Evolutionary conservation across 2,329 filamentous ascomycete species (phyloP), one percentile per base, ranked within the genome.

Genomic region (Colletotrichum viniferum): DNA sequence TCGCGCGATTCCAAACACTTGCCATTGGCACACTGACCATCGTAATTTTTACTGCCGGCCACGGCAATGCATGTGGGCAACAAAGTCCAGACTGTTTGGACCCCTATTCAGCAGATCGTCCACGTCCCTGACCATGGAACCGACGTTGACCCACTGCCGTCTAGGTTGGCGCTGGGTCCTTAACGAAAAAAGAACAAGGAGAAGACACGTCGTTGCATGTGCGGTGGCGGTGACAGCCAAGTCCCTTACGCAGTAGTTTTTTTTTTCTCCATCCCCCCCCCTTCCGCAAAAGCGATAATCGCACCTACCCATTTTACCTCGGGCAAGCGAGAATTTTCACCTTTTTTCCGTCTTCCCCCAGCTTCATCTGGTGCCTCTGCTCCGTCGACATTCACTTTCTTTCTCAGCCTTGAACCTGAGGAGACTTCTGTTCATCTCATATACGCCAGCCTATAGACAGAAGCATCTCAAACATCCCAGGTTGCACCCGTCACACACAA

Each of bases 41-140:
- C 32, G 16, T 48, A 73, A 56, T 64, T 69, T 73, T 62, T 58
- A 61, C 52, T 65, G 67, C 34, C 63, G n/a, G 58, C 48, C 48
- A 34, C n/a, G 43, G 52, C 56, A 68, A 34, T 36, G 34, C 63
- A 67, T 72, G 73, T 62, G 43, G 62, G 62, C 56, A 38, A 56
- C 26, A 28, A 34, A 36, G 43, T 26, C 73, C 48, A 63, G 48
- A 48, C 62, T 52, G 12, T 52, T 69, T 73, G 73, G 73, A 76
- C 73, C 73, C 73, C 73, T 76, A 76, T 76, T 76, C 36, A 55
- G 58, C 24, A 48, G 73, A 69, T 76, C 58, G 63, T 52, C 43
- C 43, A 52, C 43, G 43, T 52, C 52, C 69, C 69, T 72, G 48
- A 63, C 36, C 62, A 16, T 56, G 56, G 43, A 60, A 24, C 26